These are phyloP conservation scores for Pseudogymnoascus sp. DNA, from an alignment of 2,329 filamentous ascomycete genomes.

Conservation along the genomic window DNA sequence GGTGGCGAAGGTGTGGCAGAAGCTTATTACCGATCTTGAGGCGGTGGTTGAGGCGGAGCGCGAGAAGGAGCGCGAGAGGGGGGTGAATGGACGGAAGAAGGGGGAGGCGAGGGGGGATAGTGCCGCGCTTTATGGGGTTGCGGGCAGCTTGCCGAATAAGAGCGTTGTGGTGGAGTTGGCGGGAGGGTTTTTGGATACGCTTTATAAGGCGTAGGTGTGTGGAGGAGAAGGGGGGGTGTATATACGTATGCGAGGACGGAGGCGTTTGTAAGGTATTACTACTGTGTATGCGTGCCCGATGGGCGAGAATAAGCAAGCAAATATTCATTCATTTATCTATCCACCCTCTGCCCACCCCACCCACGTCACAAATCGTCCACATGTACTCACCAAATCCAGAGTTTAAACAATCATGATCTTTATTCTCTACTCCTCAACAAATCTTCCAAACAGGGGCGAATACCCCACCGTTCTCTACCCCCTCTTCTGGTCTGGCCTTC, in stretches of 20 bases:
- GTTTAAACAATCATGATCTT: neutral
- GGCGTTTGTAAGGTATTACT: neutral
- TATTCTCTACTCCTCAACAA: neutral
- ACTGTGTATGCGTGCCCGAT: neutral
- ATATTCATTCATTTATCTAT: neutral
- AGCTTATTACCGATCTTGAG: conserved; percentile 66
- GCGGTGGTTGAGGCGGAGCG: conserved; percentile 62
- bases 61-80: conserved; percentile 69
- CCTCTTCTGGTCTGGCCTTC: neutral
- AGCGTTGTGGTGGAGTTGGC: conserved; percentile 86
- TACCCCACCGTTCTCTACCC: neutral
- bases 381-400: neutral
- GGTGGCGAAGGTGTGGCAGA: conserved; percentile 72
- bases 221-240: neutral
- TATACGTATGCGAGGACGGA: neutral
- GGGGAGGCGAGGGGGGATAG: conserved; percentile 69
- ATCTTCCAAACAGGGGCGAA: neutral
- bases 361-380: neutral
- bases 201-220: conserved; percentile 73
- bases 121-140: conserved; percentile 87
- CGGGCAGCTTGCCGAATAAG: conserved; percentile 91
- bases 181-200: conserved; percentile 80
- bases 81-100: conserved; percentile 58
- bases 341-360: neutral
- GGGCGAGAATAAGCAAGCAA: neutral